Base-by-base conservation (phyloP, 2,329 filamentous ascomycete genomes). In the Arthrobotrys musiformis region DNA sequence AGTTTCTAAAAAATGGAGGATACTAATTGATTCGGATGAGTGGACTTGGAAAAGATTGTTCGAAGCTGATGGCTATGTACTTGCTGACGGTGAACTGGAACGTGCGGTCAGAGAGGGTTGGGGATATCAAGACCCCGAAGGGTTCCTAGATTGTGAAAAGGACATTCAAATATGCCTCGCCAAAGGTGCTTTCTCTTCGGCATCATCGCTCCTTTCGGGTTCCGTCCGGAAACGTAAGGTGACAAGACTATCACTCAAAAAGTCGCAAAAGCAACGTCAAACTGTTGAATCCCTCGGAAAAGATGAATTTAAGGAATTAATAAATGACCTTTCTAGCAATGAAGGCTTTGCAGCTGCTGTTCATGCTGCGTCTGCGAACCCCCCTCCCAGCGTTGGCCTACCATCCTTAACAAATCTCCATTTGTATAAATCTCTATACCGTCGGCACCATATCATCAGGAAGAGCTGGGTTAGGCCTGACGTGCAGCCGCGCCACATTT, bases 401-500 rank as follows among this genome's bases (percentile, higher is more conserved):
- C 86, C 92, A 2, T 92, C 90, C 80, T 85, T 99, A 35, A 90
- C 92, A 52, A 91, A 91, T 80, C 88, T 98, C 74, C 95, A 98
- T 83, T 89, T 99, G 0, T 98, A 93, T 88, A 99, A 99, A 83
- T 97, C 94, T 0, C 88, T 99, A 4, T 99, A 98, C 82, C 93
- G 94, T 79, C 91, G 95, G 8, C 94, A 98, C 82, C 89, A 95
- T 83, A 90, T 95, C 84, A 96, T 99, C 79, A 90, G 92, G 54
- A 90, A 92, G 82, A 93, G 91, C 82, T 99, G 95, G 95, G 98
- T 96, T 84, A 91, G 90, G 77, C 85, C 88, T 56, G 91, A 93
- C 62, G 88, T 93, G 33, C 92, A 93, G 83, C 95, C 95, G 28
- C 89, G 91, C 52, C 95, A 99, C 81, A 91, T 99, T 73, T 95